Conservation (phyloP, 768 basidiomycete species). For the Phaffia australis region DNA sequence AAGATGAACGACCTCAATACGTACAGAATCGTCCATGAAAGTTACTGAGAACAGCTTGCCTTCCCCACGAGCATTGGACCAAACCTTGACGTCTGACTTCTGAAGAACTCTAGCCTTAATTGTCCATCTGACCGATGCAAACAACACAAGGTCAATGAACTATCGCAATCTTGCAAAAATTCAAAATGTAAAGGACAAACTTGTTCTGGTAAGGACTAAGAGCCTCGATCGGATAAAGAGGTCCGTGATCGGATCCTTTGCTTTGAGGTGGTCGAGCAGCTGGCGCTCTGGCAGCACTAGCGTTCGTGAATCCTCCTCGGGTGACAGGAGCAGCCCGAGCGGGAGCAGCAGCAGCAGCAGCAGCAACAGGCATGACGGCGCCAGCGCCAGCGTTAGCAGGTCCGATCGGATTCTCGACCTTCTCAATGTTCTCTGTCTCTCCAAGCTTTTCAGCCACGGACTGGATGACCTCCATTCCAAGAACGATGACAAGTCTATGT, state of each 20-base stretch:
- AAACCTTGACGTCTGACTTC: slow-evolving; percentile 80
- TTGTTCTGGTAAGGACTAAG: slow-evolving; percentile 95
- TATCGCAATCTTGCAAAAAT: not conserved
- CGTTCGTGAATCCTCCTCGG: slow-evolving; percentile 18
- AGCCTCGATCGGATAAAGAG: slow-evolving; percentile 76
- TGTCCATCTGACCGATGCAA: slow-evolving; percentile 52
- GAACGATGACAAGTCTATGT: slow-evolving; percentile 66
- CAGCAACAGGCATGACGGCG: slow-evolving; percentile 33
- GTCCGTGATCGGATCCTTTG: slow-evolving; percentile 29
- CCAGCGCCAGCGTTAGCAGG: slow-evolving; percentile 32
- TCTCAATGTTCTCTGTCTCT: slow-evolving; percentile 16
- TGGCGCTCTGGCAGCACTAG: slow-evolving; percentile 1
- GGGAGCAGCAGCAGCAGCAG: slow-evolving; percentile 34
- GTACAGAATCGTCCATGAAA: slow-evolving; percentile 83
- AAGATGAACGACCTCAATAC: slow-evolving; percentile 13
- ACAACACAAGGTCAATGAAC: not conserved
- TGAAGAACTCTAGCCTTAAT: slow-evolving; percentile 88
- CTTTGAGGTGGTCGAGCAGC: not conserved
- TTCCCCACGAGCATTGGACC: slow-evolving; percentile 79
- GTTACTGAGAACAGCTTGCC: slow-evolving; percentile 89
- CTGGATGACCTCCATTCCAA: slow-evolving; percentile 39
- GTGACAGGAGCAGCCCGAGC: slow-evolving; percentile 26
- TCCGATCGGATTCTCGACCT: slow-evolving; percentile 17
- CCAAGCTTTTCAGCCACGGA: slow-evolving; percentile 19
- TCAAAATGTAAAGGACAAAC: slow-evolving; percentile 24